These are phyloP conservation scores for Lunularia cruciata DNA, from an alignment of 225 moss, liverwort and hornwort species.

Conservation along the genomic window DNA sequence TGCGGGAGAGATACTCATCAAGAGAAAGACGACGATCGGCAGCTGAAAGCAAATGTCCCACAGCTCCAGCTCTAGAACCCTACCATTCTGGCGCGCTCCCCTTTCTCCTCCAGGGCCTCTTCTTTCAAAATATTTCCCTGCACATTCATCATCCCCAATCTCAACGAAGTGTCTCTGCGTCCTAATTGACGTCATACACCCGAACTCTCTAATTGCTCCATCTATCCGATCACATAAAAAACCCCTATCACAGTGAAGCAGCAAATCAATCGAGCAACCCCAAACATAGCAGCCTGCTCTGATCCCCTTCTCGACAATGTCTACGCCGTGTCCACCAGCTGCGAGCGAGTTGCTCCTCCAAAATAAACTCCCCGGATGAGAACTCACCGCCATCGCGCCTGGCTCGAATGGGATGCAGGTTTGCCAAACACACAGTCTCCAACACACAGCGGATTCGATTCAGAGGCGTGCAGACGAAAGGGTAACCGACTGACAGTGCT, in stretches of 20 bases:
- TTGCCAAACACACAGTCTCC: background rate
- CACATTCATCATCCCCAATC: background rate
- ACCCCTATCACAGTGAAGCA: background rate
- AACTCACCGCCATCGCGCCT: conserved; percentile 6
- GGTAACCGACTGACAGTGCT: background rate
- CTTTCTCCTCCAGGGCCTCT: conserved; percentile 95
- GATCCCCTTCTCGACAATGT: background rate
- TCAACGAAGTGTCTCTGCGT: background rate
- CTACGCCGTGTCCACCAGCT: background rate
- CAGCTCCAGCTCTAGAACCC: background rate
- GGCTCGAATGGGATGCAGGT: background rate
- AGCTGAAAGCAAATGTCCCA: background rate
- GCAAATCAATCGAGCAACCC: background rate
- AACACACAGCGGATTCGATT: background rate
- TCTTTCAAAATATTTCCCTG: conserved; percentile 84
- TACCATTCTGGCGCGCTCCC: conserved; percentile 96
- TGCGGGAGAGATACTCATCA: too few species aligned
- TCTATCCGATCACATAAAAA: background rate
- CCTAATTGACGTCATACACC: background rate
- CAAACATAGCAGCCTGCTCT: too few species aligned
- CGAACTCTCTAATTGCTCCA: too few species aligned
- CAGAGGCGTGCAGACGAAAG: background rate
- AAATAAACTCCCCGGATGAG: background rate
- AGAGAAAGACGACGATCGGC: background rate
- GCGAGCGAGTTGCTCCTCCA: background rate